Conservation (phyloP, 2,329 filamentous ascomycete species). For the Fusarium continuum region DNA sequence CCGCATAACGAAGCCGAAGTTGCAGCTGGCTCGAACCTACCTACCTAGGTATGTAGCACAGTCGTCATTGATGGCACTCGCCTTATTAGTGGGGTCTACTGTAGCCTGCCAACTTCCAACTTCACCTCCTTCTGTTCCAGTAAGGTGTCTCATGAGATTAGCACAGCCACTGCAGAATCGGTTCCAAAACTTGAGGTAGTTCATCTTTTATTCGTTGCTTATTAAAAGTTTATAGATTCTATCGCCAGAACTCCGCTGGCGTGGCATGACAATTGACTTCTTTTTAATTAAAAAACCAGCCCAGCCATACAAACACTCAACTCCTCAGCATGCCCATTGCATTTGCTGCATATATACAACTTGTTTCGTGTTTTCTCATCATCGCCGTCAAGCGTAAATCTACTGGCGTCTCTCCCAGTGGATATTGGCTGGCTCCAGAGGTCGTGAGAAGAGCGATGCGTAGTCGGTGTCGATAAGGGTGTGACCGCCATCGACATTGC, state of each 20-base stretch:
- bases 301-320: constrained; percentile 42
- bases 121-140: constrained; percentile 1
- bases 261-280: constrained; percentile 33
- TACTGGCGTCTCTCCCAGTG: constrained; percentile 76
- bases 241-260: constrained; percentile 35
- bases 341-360: constrained; percentile 44
- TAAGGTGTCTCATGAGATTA: constrained; percentile 3
- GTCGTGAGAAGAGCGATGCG: constrained; percentile 76
- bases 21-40: background rate
- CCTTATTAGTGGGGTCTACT: constrained; percentile 26
- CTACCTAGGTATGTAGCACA: no score
- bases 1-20: background rate
- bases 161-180: background rate
- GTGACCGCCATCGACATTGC: constrained; percentile 75
- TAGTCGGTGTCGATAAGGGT: constrained; percentile 75
- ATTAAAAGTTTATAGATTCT: constrained; percentile 42
- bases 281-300: constrained; percentile 36
- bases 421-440: constrained; percentile 74
- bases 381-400: constrained; percentile 15
- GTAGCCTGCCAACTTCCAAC: constrained; percentile 25
- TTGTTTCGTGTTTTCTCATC: constrained; percentile 27
- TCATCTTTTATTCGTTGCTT: constrained; percentile 35
- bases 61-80: constrained; percentile 29
- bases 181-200: background rate
- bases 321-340: constrained; percentile 39